These are phyloP conservation scores for Fusarium sp. DNA, from an alignment of 2,329 filamentous ascomycete species.

Conservation along the genomic window DNA sequence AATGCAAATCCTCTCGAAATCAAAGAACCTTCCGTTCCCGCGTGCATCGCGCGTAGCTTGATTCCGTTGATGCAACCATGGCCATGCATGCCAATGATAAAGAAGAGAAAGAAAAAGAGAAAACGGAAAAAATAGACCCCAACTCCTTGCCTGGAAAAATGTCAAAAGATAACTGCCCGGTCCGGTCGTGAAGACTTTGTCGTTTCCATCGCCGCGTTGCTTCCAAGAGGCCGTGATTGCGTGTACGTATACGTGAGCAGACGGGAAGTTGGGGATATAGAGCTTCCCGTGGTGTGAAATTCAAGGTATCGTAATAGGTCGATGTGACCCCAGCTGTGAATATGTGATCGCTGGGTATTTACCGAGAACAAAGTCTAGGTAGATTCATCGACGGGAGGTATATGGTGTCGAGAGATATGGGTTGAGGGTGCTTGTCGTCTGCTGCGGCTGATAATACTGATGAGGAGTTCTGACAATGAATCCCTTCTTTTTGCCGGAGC, in stretches of 20 bases:
- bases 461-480: constrained; percentile 28
- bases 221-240: constrained; percentile 38
- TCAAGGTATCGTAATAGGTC: constrained; percentile 22
- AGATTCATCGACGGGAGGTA: constrained; percentile 25
- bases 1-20: constrained; percentile 36
- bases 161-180: constrained; percentile 34
- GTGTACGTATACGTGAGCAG: constrained; percentile 30
- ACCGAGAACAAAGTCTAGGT: constrained; percentile 6
- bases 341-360: constrained; percentile 9
- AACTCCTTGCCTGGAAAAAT: constrained; percentile 43
- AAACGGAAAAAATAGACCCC: constrained; percentile 25
- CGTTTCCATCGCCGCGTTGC: constrained; percentile 35
- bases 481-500: constrained; percentile 23
- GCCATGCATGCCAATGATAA: constrained; percentile 40
- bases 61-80: constrained; percentile 42
- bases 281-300: constrained; percentile 25
- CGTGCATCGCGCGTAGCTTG: constrained; percentile 30
- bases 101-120: constrained; percentile 25
- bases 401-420: constrained; percentile 32
- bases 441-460: constrained; percentile 20
- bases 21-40: constrained; percentile 23
- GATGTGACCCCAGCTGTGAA: constrained; percentile 13
- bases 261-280: constrained; percentile 20
- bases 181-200: constrained; percentile 22
- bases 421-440: constrained; percentile 15